Evolutionary conservation across 768 basidiomycete genomes (phyloP).

Genomic region (Mycena capillaripes): DNA sequence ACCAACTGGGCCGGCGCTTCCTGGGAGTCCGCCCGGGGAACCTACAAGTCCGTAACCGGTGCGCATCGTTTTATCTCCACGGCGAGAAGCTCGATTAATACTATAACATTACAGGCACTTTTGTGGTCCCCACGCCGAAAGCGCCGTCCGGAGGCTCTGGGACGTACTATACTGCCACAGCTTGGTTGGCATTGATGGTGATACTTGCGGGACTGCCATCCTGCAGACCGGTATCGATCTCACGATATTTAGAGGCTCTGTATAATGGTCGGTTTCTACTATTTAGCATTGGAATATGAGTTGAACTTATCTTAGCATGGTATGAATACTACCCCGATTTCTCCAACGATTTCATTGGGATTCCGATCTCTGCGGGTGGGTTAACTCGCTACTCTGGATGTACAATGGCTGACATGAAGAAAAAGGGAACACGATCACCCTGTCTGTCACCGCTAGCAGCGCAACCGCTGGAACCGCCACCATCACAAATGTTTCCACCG

Average conservation of each 20-base stretch:
- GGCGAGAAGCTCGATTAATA: conserved; percentile 36
- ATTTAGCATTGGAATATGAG: too few species aligned
- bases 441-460: conserved; percentile 45
- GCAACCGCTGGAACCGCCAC: conserved; percentile 42
- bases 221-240: conserved; percentile 54
- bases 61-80: conserved; percentile 26
- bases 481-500: conserved; percentile 43
- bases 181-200: conserved; percentile 55
- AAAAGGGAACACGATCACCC: conserved; percentile 45
- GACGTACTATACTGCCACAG: conserved; percentile 46
- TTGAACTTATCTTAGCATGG: conserved; percentile 32
- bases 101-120: conserved; percentile 51
- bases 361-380: conserved; percentile 38
- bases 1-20: conserved; percentile 53
- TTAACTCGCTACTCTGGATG: too few species aligned
- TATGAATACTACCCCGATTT: conserved; percentile 51
- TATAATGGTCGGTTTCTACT: conserved; percentile 45
- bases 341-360: conserved; percentile 50
- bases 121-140: conserved; percentile 48
- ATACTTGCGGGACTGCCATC: conserved; percentile 51
- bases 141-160: conserved; percentile 32
- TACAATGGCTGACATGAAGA: too few species aligned
- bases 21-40: conserved; percentile 37
- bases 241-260: conserved; percentile 38
- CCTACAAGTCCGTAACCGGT: too few species aligned